phyloP scores from a whole-genome alignment of 805 yeast genomes.

The Candida berthetii region DNA sequence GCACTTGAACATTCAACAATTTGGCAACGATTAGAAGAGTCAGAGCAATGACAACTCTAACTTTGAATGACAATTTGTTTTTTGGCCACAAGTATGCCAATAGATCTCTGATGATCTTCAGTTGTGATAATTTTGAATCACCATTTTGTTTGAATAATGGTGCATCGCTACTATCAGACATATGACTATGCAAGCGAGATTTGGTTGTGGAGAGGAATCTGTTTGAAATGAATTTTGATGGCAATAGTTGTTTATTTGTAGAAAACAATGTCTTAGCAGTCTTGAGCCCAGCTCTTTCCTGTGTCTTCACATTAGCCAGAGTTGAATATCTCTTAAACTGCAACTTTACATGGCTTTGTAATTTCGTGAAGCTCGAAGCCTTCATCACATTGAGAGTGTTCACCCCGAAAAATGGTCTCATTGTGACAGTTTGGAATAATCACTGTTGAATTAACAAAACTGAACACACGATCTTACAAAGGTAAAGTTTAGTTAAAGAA shows the following conservation, averaged over 20 bases:
- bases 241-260: neutral
- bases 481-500: too few relatives aligned
- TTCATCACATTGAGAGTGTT: neutral
- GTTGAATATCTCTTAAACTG: neutral
- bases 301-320: neutral
- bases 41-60: slow-evolving; percentile 74
- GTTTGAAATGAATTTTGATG: neutral
- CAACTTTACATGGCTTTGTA: neutral
- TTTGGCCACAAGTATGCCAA: slow-evolving; percentile 79
- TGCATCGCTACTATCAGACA: neutral
- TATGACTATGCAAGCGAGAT: neutral
- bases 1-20: slow-evolving; percentile 89
- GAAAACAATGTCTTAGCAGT: neutral
- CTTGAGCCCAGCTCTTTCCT: neutral
- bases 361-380: neutral
- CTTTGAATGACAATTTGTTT: slow-evolving; percentile 55
- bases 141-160: neutral
- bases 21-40: slow-evolving; percentile 73
- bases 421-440: too few relatives aligned
- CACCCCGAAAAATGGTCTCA: neutral
- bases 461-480: too few relatives aligned
- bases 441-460: too few relatives aligned
- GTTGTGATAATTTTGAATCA: slow-evolving; percentile 26
- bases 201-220: neutral
- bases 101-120: slow-evolving; percentile 54